Evolutionary conservation across 352 stramenopile species (phyloP).

Genomic region (Aphanomyces invadans): DNA sequence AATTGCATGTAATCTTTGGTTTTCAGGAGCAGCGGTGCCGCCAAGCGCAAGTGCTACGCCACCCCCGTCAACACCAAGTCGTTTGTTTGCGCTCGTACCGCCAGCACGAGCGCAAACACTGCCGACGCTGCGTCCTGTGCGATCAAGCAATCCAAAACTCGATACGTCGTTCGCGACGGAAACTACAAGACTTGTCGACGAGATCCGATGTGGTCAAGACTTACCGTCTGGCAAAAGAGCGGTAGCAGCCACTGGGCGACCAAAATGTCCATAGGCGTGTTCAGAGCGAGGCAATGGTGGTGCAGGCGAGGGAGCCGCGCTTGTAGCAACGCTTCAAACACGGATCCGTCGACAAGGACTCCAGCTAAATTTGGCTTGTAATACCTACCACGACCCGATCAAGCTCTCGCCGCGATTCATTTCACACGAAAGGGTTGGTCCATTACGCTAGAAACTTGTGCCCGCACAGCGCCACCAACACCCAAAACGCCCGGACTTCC

Average conservation of each 20-base stretch:
- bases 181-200: background rate
- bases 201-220: background rate
- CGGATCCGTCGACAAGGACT: slow-evolving; percentile 6
- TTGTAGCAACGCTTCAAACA: slow-evolving; percentile 9
- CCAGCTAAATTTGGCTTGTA: slow-evolving; percentile 1
- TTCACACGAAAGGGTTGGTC: too few relatives aligned
- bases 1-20: slow-evolving; percentile 20
- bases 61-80: background rate
- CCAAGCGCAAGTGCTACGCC: slow-evolving; percentile 12
- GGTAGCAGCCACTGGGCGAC: slow-evolving; percentile 21
- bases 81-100: background rate
- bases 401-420: too few relatives aligned
- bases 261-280: slow-evolving; percentile 8
- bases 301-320: slow-evolving; percentile 7
- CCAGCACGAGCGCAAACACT: slow-evolving; percentile 8
- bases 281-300: background rate
- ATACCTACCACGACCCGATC: too few relatives aligned
- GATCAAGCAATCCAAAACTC: slow-evolving; percentile 11
- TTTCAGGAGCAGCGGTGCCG: background rate
- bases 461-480: slow-evolving; percentile 24
- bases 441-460: slow-evolving; percentile 13
- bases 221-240: slow-evolving; percentile 21
- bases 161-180: slow-evolving; percentile 11
- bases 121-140: slow-evolving; percentile 7
- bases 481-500: slow-evolving; percentile 28